These are phyloP conservation scores for Esteya vermicola DNA, from an alignment of 2,329 filamentous ascomycete species.

Conservation along the genomic window DNA sequence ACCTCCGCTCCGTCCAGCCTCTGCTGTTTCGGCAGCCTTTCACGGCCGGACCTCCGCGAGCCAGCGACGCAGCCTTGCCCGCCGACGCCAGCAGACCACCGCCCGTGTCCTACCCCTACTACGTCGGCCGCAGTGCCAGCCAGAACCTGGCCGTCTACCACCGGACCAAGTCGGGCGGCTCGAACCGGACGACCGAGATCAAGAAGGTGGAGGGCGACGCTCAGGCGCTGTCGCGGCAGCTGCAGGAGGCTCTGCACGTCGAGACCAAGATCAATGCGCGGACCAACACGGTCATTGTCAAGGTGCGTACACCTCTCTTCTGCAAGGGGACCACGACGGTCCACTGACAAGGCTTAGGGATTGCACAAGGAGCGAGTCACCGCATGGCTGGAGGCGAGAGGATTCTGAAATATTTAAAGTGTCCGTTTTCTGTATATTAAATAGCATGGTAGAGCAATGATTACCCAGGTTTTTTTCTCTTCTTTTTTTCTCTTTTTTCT, in stretches of 20 bases:
- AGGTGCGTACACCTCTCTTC: slow-evolving; percentile 29
- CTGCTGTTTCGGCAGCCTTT: no score
- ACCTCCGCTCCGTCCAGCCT: not conserved
- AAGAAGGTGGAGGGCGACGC: slow-evolving; percentile 69
- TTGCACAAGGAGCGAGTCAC: slow-evolving; percentile 7
- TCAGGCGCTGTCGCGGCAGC: slow-evolving; percentile 44
- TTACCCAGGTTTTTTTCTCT: no score
- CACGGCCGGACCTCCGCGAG: no score
- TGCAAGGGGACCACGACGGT: no score
- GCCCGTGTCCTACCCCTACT: slow-evolving; percentile 32
- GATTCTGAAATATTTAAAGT: slow-evolving; percentile 5
- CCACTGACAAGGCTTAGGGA: not conserved
- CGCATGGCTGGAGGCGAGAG: slow-evolving; percentile 9
- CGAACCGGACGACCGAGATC: slow-evolving; percentile 57
- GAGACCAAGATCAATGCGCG: slow-evolving; percentile 38
- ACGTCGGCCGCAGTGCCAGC: slow-evolving; percentile 55
- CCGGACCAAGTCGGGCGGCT: slow-evolving; percentile 59
- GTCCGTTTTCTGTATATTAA: not conserved
- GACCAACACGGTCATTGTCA: slow-evolving; percentile 63
- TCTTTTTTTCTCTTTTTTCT: no score
- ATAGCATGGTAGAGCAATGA: no score
- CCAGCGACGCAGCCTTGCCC: no score
- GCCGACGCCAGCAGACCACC: no score
- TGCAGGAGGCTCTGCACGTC: slow-evolving; percentile 45
- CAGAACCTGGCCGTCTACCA: slow-evolving; percentile 68